Conservation (phyloP, 2,329 filamentous ascomycete species). For the Aspergillus udagawae region DNA sequence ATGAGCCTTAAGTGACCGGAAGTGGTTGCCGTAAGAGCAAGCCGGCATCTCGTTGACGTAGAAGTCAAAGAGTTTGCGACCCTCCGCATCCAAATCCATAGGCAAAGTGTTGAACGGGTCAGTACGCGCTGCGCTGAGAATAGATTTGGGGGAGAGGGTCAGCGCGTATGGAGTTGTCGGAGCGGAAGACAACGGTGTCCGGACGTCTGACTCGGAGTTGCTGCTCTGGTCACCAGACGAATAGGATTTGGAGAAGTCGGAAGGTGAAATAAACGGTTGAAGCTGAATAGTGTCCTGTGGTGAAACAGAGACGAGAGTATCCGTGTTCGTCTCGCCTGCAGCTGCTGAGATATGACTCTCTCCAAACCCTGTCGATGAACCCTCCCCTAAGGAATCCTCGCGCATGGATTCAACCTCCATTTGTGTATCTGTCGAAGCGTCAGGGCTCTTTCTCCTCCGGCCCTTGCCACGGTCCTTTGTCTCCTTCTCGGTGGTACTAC, state of each 20-base stretch:
- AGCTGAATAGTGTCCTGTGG: not conserved
- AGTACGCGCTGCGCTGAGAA: constrained; percentile 35
- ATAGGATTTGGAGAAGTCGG: not conserved
- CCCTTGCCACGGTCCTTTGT: not conserved
- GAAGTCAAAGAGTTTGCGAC: constrained; percentile 35
- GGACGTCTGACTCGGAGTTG: constrained; percentile 7
- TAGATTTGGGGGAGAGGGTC: constrained; percentile 25
- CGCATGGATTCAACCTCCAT: not conserved
- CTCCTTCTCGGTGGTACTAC: not conserved
- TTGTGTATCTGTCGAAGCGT: not conserved
- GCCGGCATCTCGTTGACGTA: constrained; percentile 40
- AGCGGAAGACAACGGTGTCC: constrained; percentile 12
- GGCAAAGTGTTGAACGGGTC: constrained; percentile 37
- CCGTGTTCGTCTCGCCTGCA: not conserved
- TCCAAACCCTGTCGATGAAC: not conserved
- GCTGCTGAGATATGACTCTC: not conserved
- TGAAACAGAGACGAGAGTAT: not conserved
- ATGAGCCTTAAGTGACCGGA: constrained; percentile 30
- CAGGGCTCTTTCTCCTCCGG: not conserved
- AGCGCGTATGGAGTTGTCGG: constrained; percentile 14
- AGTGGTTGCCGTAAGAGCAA: constrained; percentile 37
- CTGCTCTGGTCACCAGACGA: constrained; percentile 7
- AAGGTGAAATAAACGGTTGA: not conserved
- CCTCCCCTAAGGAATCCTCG: not conserved
- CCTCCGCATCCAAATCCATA: constrained; percentile 27